A percentile compares a stretch with the other conserved stretches of the same genome.
phyloP scores from a whole-genome alignment of 1,284 basidiomycete genomes.

The Rhodofomes roseus region DNA sequence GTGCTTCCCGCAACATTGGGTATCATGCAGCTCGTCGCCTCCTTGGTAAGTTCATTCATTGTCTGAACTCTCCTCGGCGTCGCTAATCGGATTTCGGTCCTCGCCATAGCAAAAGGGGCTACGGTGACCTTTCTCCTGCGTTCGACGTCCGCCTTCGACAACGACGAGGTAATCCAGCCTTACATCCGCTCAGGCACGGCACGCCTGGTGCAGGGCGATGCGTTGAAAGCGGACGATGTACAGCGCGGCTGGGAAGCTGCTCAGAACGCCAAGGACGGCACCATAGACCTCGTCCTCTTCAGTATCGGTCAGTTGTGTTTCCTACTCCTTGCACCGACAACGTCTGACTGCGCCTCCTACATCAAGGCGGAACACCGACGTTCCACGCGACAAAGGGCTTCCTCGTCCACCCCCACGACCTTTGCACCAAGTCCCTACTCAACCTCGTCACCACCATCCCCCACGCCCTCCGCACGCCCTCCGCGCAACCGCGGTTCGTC shows the following conservation, averaged over 20 bases:
- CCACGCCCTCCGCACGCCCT: conserved; percentile 15
- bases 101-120: conserved; percentile 37
- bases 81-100: neutral
- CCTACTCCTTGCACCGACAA: neutral
- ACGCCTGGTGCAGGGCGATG: conserved; percentile 48
- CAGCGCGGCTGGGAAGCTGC: conserved; percentile 42
- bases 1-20: conserved; percentile 63
- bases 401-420: conserved; percentile 40
- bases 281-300: conserved; percentile 45
- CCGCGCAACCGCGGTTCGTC: conserved; percentile 45
- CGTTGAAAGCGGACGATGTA: conserved; percentile 41
- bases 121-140: conserved; percentile 52
- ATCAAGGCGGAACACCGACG: conserved; percentile 36
- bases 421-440: conserved; percentile 47
- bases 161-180: conserved; percentile 38
- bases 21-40: conserved; percentile 50
- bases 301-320: conserved; percentile 41
- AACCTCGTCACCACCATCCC: conserved; percentile 48
- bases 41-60: conserved; percentile 35
- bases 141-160: conserved; percentile 39
- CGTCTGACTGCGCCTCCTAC: neutral
- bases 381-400: conserved; percentile 42
- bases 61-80: neutral
- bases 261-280: conserved; percentile 21
- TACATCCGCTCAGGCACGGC: conserved; percentile 41